phyloP scores from a whole-genome alignment of 148 eudicot species.

The Polygonum aviculare region DNA sequence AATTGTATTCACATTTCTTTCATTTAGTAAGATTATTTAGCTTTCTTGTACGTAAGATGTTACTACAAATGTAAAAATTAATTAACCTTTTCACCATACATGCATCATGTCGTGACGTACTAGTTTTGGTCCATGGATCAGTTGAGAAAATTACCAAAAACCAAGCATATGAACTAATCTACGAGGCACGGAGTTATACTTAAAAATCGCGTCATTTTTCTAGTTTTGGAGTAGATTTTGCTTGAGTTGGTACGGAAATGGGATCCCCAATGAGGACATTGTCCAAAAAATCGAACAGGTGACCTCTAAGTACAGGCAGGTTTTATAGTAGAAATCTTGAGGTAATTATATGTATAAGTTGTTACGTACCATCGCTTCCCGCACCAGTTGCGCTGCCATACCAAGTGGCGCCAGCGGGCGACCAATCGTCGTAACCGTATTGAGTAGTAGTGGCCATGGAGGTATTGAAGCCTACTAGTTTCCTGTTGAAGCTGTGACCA shows the following conservation, averaged over 20 bases:
- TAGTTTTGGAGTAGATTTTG: too few relatives aligned
- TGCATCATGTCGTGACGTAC: too few relatives aligned
- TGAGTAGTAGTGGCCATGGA: not conserved
- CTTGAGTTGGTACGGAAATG: too few relatives aligned
- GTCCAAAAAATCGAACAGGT: too few relatives aligned
- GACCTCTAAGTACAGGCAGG: too few relatives aligned
- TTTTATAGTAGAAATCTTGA: too few relatives aligned
- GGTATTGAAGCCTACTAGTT: not conserved
- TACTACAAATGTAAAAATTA: not conserved
- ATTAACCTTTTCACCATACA: too few relatives aligned
- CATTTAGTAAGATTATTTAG: not conserved
- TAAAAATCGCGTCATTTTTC: too few relatives aligned
- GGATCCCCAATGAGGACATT: too few relatives aligned
- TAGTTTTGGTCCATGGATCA: not conserved
- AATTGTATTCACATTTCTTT: too few relatives aligned
- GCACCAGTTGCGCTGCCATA: conserved; percentile 48
- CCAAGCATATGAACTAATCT: not conserved
- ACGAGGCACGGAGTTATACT: too few relatives aligned
- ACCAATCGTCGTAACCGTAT: conserved; percentile 19
- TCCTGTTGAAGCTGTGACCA: not conserved
- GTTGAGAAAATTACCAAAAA: too few relatives aligned
- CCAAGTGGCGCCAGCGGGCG: conserved; percentile 53
- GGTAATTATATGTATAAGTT: not conserved
- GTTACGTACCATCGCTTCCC: conserved; percentile 51
- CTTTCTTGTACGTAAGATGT: not conserved